phyloP scores from a whole-genome alignment of 2,329 filamentous ascomycete species.

The Pyrenophora teres region DNA sequence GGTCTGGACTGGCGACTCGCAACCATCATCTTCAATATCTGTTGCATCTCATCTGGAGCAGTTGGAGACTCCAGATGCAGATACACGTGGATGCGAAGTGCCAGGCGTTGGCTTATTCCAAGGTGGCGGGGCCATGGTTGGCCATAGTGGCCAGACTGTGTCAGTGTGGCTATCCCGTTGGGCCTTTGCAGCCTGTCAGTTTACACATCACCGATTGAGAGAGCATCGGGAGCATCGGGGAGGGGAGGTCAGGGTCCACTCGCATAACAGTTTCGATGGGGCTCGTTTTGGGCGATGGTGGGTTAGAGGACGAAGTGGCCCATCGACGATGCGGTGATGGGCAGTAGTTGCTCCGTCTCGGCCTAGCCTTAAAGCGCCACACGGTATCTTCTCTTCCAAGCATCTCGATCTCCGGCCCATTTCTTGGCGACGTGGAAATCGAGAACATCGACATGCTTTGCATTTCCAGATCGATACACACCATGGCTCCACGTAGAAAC shows the following conservation, averaged over 20 bases:
- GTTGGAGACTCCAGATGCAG: no score
- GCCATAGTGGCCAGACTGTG: neutral
- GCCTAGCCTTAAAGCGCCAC: conserved; percentile 15
- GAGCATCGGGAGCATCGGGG: conserved; percentile 11
- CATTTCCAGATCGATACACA: conserved; percentile 18
- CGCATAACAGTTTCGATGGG: conserved; percentile 8
- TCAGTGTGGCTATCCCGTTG: neutral
- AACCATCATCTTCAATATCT: neutral
- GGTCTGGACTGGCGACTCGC: conserved; percentile 4
- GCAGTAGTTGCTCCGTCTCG: conserved; percentile 2
- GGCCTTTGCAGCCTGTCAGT: no score
- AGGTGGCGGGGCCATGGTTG: neutral
- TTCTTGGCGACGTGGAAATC: conserved; percentile 25
- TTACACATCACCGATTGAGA: conserved; percentile 12
- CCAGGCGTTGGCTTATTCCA: neutral
- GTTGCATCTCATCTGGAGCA: no score
- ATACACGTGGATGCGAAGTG: no score
- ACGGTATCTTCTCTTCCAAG: conserved; percentile 4
- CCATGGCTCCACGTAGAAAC: conserved; percentile 16
- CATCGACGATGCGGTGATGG: conserved; percentile 28
- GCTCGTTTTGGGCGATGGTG: conserved; percentile 6
- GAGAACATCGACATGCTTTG: conserved; percentile 17
- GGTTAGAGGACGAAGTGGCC: conserved; percentile 7
- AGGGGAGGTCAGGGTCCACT: neutral
- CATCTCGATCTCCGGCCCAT: conserved; percentile 19